A percentile compares a stretch with the other conserved stretches of the same genome.
phyloP scores from a whole-genome alignment of 2,329 filamentous ascomycete genomes.

The Epichloe bromicola region DNA sequence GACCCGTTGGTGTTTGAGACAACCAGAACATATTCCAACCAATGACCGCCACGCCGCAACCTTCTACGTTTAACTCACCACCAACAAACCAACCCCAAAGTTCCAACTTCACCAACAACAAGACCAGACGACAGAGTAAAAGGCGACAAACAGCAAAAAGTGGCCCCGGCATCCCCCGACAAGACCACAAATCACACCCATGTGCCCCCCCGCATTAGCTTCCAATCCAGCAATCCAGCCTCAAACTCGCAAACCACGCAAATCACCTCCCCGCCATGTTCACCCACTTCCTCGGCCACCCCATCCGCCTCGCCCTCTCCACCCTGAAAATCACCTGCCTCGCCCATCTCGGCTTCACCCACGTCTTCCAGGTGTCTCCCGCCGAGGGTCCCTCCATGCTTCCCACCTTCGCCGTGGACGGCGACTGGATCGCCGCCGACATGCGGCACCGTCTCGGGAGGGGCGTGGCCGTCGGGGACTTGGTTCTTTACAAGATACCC shows the following conservation, averaged over 20 bases:
- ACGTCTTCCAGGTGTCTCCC: conserved; percentile 46
- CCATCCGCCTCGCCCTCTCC: conserved; percentile 22
- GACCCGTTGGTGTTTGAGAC: not conserved
- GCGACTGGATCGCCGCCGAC: conserved; percentile 57
- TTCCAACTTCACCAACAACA: not conserved
- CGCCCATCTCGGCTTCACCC: conserved; percentile 34
- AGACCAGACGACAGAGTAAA: not conserved
- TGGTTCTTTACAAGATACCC: conserved; percentile 70
- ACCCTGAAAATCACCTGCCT: conserved; percentile 28
- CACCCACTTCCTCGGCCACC: conserved; percentile 25
- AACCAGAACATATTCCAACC: not conserved
- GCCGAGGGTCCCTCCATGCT: conserved; percentile 76
- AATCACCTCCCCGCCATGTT: not conserved
- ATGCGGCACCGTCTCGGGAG: conserved; percentile 57
- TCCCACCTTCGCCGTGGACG: conserved; percentile 59
- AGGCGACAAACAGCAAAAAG: not conserved
- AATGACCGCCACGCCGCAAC: not conserved
- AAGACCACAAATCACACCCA: not conserved
- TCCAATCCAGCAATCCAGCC: not conserved
- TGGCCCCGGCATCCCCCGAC: not conserved
- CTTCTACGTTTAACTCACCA: too few relatives aligned
- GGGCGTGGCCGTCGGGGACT: conserved; percentile 58
- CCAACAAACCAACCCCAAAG: not conserved
- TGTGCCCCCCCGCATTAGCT: not conserved
- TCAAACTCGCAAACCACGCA: not conserved